These are phyloP conservation scores for Coemansia sp. DNA, from an alignment of 192 early-diverging fungal species.

Conservation along the genomic window DNA sequence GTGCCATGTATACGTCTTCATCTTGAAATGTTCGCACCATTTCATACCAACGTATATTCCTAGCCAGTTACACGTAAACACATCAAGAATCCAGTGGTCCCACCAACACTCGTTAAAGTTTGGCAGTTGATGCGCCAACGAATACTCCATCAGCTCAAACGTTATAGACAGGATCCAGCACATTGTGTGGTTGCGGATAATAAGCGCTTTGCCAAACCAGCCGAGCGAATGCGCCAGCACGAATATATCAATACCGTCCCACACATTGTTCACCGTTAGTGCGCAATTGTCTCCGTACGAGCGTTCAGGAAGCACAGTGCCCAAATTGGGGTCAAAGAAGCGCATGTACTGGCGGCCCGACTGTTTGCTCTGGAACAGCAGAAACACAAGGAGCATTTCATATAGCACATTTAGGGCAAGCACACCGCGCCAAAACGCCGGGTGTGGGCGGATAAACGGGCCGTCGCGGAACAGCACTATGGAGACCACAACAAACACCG, in stretches of 20 bases:
- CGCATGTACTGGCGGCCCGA: conserved; percentile 78
- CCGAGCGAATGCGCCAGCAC: conserved; percentile 89
- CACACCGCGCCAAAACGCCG: conserved; percentile 89
- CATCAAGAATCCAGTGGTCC: conserved; percentile 98
- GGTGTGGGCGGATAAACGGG: conserved; percentile 90
- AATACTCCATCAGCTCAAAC: conserved; percentile 96
- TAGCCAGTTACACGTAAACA: conserved; percentile 89
- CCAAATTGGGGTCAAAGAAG: conserved; percentile 78
- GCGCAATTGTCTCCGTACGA: conserved; percentile 90
- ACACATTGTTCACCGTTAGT: conserved; percentile 70
- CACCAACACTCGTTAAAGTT: conserved; percentile 99
- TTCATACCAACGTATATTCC: conserved; percentile 96
- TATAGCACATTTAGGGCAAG: conserved; percentile 84
- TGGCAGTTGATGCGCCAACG: conserved; percentile 89
- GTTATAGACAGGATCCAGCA: conserved; percentile 95
- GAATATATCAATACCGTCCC: conserved; percentile 90
- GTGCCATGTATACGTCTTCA: conserved; percentile 96
- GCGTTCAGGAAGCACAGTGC: conserved; percentile 82
- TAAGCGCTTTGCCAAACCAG: conserved; percentile 92
- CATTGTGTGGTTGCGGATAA: conserved; percentile 91
- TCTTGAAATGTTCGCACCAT: conserved; percentile 92
- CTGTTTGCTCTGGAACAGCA: conserved; percentile 91
- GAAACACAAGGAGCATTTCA: conserved; percentile 83
- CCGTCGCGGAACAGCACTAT: conserved; percentile 91
- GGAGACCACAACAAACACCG: conserved; percentile 76